phyloP scores from a whole-genome alignment of 345 rosid genomes.

The Moricandia moricandioides region DNA sequence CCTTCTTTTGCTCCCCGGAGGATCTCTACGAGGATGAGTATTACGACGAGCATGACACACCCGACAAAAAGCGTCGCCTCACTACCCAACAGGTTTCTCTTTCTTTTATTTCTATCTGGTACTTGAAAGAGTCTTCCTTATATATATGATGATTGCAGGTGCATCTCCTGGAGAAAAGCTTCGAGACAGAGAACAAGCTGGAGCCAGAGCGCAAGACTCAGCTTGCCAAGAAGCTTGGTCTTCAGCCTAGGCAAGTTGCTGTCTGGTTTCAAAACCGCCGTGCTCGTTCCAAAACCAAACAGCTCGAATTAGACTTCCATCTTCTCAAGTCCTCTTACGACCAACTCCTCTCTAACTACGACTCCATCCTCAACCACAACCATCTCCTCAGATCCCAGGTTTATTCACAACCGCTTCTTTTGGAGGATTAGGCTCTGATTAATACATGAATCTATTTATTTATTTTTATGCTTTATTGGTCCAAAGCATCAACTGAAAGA shows the following conservation, averaged over 20 bases:
- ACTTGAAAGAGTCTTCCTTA: too few relatives aligned
- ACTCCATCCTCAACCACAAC: conserved; percentile 26
- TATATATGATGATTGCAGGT: too few relatives aligned
- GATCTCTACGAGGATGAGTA: conserved; percentile 69
- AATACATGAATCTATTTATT: not conserved
- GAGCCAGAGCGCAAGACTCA: conserved; percentile 87
- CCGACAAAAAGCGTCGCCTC: conserved; percentile 92
- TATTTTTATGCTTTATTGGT: conserved; percentile 10
- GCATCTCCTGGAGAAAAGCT: conserved; percentile 81
- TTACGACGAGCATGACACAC: conserved; percentile 64
- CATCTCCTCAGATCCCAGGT: conserved; percentile 72
- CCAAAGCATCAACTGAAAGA: conserved; percentile 22
- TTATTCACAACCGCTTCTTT: too few relatives aligned
- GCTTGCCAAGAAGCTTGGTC: conserved; percentile 48
- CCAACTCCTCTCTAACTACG: conserved; percentile 61
- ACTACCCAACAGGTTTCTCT: conserved; percentile 62
- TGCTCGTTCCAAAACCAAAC: conserved; percentile 93
- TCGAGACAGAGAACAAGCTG: conserved; percentile 87
- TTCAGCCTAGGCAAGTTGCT: conserved; percentile 87
- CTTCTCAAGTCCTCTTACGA: conserved; percentile 77
- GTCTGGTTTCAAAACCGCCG: conserved; percentile 98
- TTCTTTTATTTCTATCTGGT: too few relatives aligned
- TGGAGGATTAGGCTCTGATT: not conserved
- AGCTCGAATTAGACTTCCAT: conserved; percentile 83
- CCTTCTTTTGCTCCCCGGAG: conserved; percentile 65